These are phyloP conservation scores for Zoysia japonica DNA, from an alignment of 176 grass and related monocot species.

Conservation along the genomic window DNA sequence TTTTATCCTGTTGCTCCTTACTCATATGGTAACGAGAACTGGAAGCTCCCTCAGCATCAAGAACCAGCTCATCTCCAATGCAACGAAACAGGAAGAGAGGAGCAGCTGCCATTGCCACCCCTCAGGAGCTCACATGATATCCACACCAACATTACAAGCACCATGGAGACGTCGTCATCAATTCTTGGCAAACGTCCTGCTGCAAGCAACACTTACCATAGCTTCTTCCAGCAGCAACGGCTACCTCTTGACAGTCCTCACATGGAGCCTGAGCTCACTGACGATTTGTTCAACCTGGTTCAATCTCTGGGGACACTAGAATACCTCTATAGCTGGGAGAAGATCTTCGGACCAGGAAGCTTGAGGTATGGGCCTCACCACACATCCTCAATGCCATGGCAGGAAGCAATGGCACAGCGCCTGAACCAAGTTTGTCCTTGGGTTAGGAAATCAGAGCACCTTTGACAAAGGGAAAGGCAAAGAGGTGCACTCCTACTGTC, in stretches of 20 bases:
- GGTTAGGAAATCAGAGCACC: not conserved
- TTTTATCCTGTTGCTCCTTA: not conserved
- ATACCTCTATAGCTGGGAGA: constrained; percentile 3
- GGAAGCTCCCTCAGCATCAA: not conserved
- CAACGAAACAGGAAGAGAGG: not conserved
- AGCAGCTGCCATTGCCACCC: not conserved
- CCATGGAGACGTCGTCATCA: not conserved
- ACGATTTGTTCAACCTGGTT: constrained; percentile 3
- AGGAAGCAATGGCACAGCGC: not conserved
- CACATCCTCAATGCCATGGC: not conserved
- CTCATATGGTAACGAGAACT: not conserved
- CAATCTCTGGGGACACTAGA: constrained; percentile 14
- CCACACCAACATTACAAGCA: not conserved
- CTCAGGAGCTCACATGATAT: not conserved
- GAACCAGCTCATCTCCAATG: not conserved
- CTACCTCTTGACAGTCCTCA: not conserved
- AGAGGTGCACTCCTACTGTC: not conserved
- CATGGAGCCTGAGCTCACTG: not conserved
- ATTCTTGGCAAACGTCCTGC: constrained; percentile 16
- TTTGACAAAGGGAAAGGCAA: not conserved
- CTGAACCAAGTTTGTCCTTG: not conserved
- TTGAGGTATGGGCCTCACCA: not conserved
- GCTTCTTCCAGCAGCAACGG: not conserved
- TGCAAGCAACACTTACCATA: not conserved
- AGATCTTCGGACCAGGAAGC: not conserved